Base-by-base conservation (phyloP, 306 rosid species). In the Oxytropis ochrocephala region DNA sequence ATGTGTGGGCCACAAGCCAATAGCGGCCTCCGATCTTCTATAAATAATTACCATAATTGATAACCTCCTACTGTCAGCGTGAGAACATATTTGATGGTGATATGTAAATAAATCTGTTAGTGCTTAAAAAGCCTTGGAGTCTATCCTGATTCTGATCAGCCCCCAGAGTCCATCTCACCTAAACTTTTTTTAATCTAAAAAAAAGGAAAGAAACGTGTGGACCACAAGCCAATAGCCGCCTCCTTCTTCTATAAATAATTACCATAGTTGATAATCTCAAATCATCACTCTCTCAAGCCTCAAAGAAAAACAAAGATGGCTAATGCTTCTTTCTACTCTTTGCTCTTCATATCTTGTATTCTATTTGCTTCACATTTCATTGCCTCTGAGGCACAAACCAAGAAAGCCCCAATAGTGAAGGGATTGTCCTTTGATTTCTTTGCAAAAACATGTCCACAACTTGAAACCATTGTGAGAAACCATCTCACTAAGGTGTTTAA, bases 381-480 rank as follows among this genome's bases (percentile, higher is more conserved):
- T 70, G 75, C 30, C 24, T 60, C 63, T 13, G 59, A 69, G 74
- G 62, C 71, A 68, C 39, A 70, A 3, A 5, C 64, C 19, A 17
- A 48, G 1, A 21, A 21, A 1, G 78, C 72, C 5, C 78, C 79
- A 8, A 1, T 75, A 8, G 75, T 63, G 7, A 64, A 78, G 11
- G 95, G 95, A 3, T 74, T 85, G 7, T 81, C 91, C 4, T 85
- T 67, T 80, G n/a, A 24, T 5, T 88, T 83, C 85, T 85, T 77
- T 27, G 29, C 74, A 0, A 39, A 70, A 2, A 83, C 58, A 5
- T 88, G 95, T 17, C 95, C 95, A 0, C 5, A 63, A 1, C 72
- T 80, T 24, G 91, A 88, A 18, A 8, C 52, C 77, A 81, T 84
- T 6, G 70, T 88, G 4, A 73, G 81, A 35, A 61, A 75, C 5